Evolutionary conservation across 352 stramenopile species (phyloP).

Genomic region (Bremia lactucae): DNA sequence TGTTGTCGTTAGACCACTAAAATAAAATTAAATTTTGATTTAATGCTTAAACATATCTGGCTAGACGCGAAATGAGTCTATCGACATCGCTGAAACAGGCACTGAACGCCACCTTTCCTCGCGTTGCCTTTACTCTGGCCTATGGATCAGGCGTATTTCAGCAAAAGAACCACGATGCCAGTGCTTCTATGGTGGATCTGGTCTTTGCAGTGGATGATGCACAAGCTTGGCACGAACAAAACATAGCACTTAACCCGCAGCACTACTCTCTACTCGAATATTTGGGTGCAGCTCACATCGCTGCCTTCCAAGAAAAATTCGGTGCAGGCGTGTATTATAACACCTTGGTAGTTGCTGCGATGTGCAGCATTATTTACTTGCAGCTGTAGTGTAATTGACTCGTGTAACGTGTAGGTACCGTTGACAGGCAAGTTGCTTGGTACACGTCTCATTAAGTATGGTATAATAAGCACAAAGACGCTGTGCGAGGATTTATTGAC

Average conservation of each 20-base stretch:
- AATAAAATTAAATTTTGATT: too few relatives aligned
- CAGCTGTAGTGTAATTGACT: neutral
- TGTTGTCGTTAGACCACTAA: neutral
- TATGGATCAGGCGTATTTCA: slow-evolving; percentile 79
- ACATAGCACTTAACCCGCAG: slow-evolving; percentile 56
- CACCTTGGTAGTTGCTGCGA: slow-evolving; percentile 34
- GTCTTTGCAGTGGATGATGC: slow-evolving; percentile 83
- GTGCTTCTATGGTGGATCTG: slow-evolving; percentile 79
- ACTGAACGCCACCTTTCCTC: slow-evolving; percentile 56
- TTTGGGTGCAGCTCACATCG: slow-evolving; percentile 44
- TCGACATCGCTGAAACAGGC: slow-evolving; percentile 31
- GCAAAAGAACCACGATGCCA: slow-evolving; percentile 68
- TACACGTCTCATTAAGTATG: slow-evolving; percentile 82
- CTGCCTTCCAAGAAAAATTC: slow-evolving; percentile 63
- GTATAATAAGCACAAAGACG: slow-evolving; percentile 72
- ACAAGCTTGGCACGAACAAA: slow-evolving; percentile 67
- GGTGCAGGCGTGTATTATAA: slow-evolving; percentile 82
- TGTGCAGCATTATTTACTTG: neutral
- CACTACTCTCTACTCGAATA: slow-evolving; percentile 79
- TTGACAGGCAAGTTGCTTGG: slow-evolving; percentile 42
- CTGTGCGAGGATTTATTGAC: slow-evolving; percentile 62
- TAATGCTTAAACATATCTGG: neutral
- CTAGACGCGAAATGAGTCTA: slow-evolving; percentile 16
- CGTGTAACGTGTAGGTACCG: slow-evolving; percentile 29
- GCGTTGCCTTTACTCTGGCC: slow-evolving; percentile 68